phyloP scores from a whole-genome alignment of 2,329 filamentous ascomycete species.

The Apiospora marii region DNA sequence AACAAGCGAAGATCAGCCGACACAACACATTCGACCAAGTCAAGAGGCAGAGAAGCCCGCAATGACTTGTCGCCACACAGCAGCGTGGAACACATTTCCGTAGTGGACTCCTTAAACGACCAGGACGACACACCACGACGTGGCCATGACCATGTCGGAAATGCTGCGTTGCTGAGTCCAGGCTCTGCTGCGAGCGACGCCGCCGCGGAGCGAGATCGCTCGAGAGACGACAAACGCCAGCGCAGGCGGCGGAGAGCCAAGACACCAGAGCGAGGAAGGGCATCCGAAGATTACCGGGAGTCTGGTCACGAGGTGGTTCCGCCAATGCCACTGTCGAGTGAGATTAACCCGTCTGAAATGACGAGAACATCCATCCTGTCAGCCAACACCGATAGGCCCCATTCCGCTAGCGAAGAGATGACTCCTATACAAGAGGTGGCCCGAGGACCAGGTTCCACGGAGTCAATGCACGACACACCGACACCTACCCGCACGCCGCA shows the following conservation, averaged over 20 bases:
- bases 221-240: constrained; percentile 58
- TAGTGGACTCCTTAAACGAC: constrained; percentile 52
- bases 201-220: constrained; percentile 50
- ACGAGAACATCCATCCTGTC: constrained; percentile 89
- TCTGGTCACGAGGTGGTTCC: constrained; percentile 67
- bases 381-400: constrained; percentile 76
- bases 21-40: constrained; percentile 60
- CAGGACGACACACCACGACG: constrained; percentile 56
- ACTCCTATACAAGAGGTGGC: constrained; percentile 70
- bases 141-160: constrained; percentile 45
- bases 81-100: constrained; percentile 56
- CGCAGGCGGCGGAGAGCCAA: constrained; percentile 62
- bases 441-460: constrained; percentile 66
- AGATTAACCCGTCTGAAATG: constrained; percentile 84
- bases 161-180: constrained; percentile 54
- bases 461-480: constrained; percentile 61
- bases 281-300: constrained; percentile 60
- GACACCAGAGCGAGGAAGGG: constrained; percentile 55
- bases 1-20: constrained; percentile 60
- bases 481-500: constrained; percentile 64
- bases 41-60: constrained; percentile 61
- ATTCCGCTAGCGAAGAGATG: constrained; percentile 70
- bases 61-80: constrained; percentile 62
- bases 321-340: constrained; percentile 88
- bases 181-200: constrained; percentile 49